Evolutionary conservation across 345 rosid species (phyloP).

Genomic region (Noccaea bulbosa): DNA sequence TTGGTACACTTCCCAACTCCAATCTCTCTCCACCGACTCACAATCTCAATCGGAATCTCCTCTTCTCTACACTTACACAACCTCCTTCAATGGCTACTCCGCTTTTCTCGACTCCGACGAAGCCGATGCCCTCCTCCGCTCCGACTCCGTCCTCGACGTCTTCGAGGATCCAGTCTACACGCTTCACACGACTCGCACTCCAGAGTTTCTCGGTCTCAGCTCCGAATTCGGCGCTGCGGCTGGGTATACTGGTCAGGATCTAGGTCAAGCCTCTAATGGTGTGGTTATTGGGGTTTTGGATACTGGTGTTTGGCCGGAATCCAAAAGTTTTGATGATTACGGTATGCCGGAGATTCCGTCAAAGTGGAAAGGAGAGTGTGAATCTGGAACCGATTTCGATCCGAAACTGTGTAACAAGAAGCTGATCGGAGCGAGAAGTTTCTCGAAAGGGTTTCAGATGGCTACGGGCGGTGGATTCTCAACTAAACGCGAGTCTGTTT

Average conservation of each 20-base stretch:
- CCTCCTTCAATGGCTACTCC: constrained; percentile 74
- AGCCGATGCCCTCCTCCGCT: constrained; percentile 56
- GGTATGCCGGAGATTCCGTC: constrained; percentile 73
- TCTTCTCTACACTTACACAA: constrained; percentile 67
- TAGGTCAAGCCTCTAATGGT: constrained; percentile 50
- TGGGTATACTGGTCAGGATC: constrained; percentile 42
- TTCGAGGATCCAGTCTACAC: constrained; percentile 70
- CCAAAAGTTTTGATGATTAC: constrained; percentile 61
- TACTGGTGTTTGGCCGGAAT: constrained; percentile 93
- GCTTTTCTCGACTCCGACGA: constrained; percentile 62
- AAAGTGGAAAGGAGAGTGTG: constrained; percentile 78
- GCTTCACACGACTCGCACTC: constrained; percentile 85
- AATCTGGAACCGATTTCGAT: constrained; percentile 68
- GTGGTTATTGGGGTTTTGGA: constrained; percentile 85
- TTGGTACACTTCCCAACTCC: constrained; percentile 72
- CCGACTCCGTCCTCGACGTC: constrained; percentile 62
- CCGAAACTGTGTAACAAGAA: constrained; percentile 73
- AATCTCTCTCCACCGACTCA: constrained; percentile 49
- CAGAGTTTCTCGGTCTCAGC: constrained; percentile 75
- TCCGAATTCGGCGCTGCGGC: constrained; percentile 47
- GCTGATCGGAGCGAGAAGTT: constrained; percentile 77
- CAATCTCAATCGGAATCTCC: constrained; percentile 51
- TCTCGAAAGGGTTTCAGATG: constrained; percentile 74
- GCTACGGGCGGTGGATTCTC: constrained; percentile 55
- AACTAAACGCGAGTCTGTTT: constrained; percentile 54